These are phyloP conservation scores for Vaccinium macrocarpon DNA, from an alignment of 148 eudicot genomes.

Conservation along the genomic window DNA sequence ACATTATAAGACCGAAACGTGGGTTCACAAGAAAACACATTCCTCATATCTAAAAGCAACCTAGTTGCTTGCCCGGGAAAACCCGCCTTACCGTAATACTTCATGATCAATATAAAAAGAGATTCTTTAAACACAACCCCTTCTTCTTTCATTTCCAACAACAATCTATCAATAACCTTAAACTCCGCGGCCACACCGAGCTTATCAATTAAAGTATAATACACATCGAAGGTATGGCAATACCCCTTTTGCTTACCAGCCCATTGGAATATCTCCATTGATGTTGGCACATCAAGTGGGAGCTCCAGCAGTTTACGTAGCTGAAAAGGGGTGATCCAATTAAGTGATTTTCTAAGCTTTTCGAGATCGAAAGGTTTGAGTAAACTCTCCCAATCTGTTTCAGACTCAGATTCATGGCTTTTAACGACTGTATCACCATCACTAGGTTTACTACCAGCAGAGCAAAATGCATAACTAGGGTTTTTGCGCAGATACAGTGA, in stretches of 20 bases:
- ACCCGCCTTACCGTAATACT: constrained; percentile 64
- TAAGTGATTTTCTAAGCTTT: constrained; percentile 60
- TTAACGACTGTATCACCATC: constrained; percentile 1
- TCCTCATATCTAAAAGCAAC: constrained; percentile 87
- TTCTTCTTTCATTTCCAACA: constrained; percentile 83
- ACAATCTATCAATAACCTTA: constrained; percentile 64
- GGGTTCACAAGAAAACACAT: constrained; percentile 54
- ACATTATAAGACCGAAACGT: constrained; percentile 75
- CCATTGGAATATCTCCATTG: constrained; percentile 71
- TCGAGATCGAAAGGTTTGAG: constrained; percentile 81
- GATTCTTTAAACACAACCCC: constrained; percentile 59
- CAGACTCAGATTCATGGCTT: constrained; percentile 27
- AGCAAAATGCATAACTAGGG: constrained; percentile 25
- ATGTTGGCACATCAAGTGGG: constrained; percentile 76
- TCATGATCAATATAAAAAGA: constrained; percentile 77
- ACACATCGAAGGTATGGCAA: constrained; percentile 74
- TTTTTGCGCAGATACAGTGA: constrained; percentile 24
- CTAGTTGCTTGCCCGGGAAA: constrained; percentile 92
- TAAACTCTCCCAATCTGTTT: constrained; percentile 75
- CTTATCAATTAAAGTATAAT: constrained; percentile 66
- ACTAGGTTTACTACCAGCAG: constrained; percentile 26
- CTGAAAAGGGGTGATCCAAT: constrained; percentile 63
- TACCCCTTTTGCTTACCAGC: constrained; percentile 75
- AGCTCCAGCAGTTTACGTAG: constrained; percentile 69
- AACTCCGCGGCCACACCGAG: constrained; percentile 60